A percentile compares a stretch with the other conserved stretches of the same genome.
Evolutionary conservation across 208 protist species (phyloP).

Genomic region (Leishmania turanica): DNA sequence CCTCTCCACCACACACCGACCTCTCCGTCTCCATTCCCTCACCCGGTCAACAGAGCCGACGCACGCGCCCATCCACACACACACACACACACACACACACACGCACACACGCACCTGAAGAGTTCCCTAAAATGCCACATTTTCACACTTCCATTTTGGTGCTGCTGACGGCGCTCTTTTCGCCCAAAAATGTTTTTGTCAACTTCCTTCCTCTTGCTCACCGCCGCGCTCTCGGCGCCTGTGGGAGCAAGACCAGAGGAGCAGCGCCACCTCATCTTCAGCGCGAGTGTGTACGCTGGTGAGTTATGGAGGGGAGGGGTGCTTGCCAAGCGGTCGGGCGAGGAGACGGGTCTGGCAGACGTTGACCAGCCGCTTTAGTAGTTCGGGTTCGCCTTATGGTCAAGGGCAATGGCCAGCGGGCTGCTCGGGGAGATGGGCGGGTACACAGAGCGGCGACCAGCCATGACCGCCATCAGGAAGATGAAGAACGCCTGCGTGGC

Average conservation of each 20-base stretch:
- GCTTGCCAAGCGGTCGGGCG: background rate
- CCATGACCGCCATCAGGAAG: slow-evolving; percentile 65
- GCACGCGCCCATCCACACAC: background rate
- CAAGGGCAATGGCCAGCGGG: slow-evolving; percentile 65
- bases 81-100: background rate
- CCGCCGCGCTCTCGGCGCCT: background rate
- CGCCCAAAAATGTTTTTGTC: background rate
- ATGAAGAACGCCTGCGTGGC: slow-evolving; percentile 68
- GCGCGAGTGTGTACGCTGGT: background rate
- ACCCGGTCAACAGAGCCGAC: background rate
- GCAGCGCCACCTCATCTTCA: background rate
- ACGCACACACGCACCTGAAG: background rate
- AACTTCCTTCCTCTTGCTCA: background rate
- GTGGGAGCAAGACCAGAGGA: background rate
- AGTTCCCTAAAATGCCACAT: background rate
- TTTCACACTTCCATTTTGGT: background rate
- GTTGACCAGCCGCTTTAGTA: slow-evolving; percentile 46
- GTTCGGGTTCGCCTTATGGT: slow-evolving; percentile 88
- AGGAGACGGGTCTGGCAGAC: background rate
- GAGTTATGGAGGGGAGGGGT: background rate
- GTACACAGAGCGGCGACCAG: slow-evolving; percentile 73
- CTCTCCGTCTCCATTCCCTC: background rate
- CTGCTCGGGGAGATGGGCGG: slow-evolving; percentile 80
- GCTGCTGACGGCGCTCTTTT: background rate
- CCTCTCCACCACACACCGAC: background rate